A percentile compares a stretch with the other conserved stretches of the same genome.
Evolutionary conservation across 2,329 filamentous ascomycete genomes (phyloP).

Genomic region (Beauveria rudraprayagi): DNA sequence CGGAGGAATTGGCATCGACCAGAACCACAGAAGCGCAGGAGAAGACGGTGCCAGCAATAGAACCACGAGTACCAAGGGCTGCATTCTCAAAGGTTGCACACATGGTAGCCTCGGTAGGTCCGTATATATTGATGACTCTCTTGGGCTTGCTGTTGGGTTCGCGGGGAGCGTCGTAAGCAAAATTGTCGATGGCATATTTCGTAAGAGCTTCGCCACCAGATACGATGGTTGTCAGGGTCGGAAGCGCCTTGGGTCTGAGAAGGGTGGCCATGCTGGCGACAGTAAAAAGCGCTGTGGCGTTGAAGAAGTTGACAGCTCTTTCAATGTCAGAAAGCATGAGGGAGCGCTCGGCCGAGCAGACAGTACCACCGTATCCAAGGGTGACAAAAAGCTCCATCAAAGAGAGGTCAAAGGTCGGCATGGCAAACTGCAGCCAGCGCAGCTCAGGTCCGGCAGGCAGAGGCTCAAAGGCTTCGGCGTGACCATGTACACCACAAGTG

Average conservation of each 20-base stretch:
- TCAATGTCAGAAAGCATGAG: conserved; percentile 12
- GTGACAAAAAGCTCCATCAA: conserved; percentile 11
- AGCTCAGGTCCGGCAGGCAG: conserved; percentile 6
- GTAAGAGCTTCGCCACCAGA: conserved; percentile 9
- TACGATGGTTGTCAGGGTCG: conserved; percentile 8
- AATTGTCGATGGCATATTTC: conserved; percentile 11
- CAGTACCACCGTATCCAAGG: conserved; percentile 9
- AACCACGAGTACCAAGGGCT: conserved; percentile 4
- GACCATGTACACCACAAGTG: conserved; percentile 6
- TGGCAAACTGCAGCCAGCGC: conserved; percentile 10
- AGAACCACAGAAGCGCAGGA: conserved; percentile 7
- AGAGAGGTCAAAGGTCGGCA: conserved; percentile 12
- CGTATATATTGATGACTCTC: conserved; percentile 10
- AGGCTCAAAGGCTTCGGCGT: conserved; percentile 8
- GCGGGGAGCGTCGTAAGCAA: conserved; percentile 5
- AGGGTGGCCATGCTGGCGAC: conserved; percentile 11
- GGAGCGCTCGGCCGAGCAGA: conserved; percentile 10
- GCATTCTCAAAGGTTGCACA: conserved; percentile 6
- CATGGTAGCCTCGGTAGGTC: conserved; percentile 12
- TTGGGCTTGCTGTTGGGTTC: conserved; percentile 5
- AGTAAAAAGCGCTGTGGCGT: conserved; percentile 7
- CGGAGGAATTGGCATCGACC: conserved; percentile 5
- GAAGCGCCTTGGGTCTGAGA: conserved; percentile 8
- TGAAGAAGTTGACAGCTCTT: conserved; percentile 9
- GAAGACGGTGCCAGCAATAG: conserved; percentile 4